Conservation (phyloP, 176 grass and related monocot species). For the Avena insularis region DNA sequence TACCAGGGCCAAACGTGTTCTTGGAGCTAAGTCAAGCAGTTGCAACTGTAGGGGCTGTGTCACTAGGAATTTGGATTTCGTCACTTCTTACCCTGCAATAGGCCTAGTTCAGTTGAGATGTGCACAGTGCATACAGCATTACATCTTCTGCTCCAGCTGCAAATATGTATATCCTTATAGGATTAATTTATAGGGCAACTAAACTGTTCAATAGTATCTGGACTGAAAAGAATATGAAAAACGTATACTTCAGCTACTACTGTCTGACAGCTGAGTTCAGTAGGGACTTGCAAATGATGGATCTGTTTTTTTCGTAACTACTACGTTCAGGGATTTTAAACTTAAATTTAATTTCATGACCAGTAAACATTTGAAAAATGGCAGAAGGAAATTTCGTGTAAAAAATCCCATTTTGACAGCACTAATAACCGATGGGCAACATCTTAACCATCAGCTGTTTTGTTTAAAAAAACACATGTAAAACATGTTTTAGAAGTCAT, state of each 20-base stretch:
- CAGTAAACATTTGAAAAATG: not conserved
- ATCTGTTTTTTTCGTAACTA: not conserved
- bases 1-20: slow-evolving; percentile 66
- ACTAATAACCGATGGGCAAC: not conserved
- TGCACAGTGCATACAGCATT: slow-evolving; percentile 32
- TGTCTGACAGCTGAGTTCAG: not conserved
- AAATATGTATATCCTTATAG: slow-evolving; percentile 53
- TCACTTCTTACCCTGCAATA: slow-evolving; percentile 67
- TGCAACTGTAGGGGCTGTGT: slow-evolving; percentile 73
- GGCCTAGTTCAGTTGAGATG: slow-evolving; percentile 34
- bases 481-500: not conserved
- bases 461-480: not conserved
- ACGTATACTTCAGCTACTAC: slow-evolving; percentile 28
- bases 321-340: not conserved
- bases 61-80: slow-evolving; percentile 82
- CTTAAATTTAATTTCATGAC: not conserved
- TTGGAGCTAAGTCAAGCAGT: slow-evolving; percentile 93
- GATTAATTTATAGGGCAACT: slow-evolving; percentile 20
- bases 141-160: slow-evolving; percentile 25
- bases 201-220: slow-evolving; percentile 30
- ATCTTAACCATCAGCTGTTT: not conserved
- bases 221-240: not conserved
- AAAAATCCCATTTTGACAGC: not conserved
- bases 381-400: not conserved
- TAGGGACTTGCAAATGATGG: not conserved